Conservation (phyloP, 257 asterid species). For the Nemophila menziesii region DNA sequence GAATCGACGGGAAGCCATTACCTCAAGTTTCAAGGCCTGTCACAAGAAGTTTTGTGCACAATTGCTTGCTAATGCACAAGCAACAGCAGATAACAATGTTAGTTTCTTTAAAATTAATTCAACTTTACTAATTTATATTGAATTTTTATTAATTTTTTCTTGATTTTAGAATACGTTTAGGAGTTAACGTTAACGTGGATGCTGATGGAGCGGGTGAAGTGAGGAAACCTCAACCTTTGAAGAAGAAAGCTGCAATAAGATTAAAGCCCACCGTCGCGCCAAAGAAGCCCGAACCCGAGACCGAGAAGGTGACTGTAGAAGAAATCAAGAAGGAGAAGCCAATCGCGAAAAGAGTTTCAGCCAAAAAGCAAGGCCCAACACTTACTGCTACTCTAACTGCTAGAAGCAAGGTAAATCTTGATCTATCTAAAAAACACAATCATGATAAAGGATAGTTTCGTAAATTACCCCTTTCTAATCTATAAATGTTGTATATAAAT, state of each 20-base stretch:
- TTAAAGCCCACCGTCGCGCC: conserved; percentile 18
- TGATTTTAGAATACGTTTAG: too few relatives aligned
- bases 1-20: conserved; percentile 52
- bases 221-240: conserved; percentile 49
- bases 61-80: conserved; percentile 74
- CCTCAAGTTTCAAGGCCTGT: conserved; percentile 67
- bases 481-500: too few relatives aligned
- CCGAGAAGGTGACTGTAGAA: conserved; percentile 46
- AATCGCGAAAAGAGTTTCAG: conserved; percentile 17
- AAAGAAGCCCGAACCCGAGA: conserved; percentile 39
- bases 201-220: too few relatives aligned
- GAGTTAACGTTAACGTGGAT: too few relatives aligned
- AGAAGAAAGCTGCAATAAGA: conserved; percentile 27
- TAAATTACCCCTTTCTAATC: too few relatives aligned
- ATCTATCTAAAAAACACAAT: too few relatives aligned
- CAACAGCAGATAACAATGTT: conserved; percentile 48
- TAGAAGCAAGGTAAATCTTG: conserved; percentile 71
- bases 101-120: too few relatives aligned
- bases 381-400: conserved; percentile 77
- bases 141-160: too few relatives aligned
- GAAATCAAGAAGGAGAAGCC: conserved; percentile 21
- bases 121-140: too few relatives aligned
- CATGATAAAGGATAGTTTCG: too few relatives aligned
- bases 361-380: conserved; percentile 49
- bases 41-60: conserved; percentile 74